Base-by-base conservation (phyloP, 2,329 filamentous ascomycete genomes). In the Saccharata proteae region DNA sequence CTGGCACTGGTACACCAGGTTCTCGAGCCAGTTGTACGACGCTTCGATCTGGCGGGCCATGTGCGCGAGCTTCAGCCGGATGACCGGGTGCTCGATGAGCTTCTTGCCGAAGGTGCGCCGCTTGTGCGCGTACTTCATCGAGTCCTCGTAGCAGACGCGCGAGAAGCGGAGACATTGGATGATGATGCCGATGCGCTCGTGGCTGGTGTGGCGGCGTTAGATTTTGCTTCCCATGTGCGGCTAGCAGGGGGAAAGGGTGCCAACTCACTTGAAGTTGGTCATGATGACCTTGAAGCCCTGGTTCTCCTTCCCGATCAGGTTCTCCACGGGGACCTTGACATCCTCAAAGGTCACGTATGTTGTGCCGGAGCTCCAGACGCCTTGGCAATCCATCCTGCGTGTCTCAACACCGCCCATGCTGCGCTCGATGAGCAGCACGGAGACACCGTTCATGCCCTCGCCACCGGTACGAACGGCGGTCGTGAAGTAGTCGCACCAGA, bases 241-340 rank as follows among this genome's bases (percentile, higher is more conserved):
- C 26, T 30, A 16, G n/a, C 7, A 21, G 13, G 10, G 10, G 11
- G 12, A 23, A 14, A 24, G n/a, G n/a, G n/a, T n/a, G 16, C n/a
- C n/a, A n/a, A n/a, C n/a, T n/a, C n/a, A n/a, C n/a, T 26, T 34
- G 16, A 19, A 20, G 27, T 12, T 34, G 39, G 34, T 33, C 33
- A 37, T 36, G 52, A 44, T 58, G 75, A 72, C 71, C 63, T 86
- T 83, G 74, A 98, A 98, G 22, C 90, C 90, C 57, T 93, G 80
- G 69, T 98, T 93, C 65, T 93, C 79, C 68, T 94, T 96, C 62
- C 90, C 90, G 38, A 98, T 77, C 47, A 98, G 60, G 65, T 98
- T 96, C 71, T 93, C 88, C n/a, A 96, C 90, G 2, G 90, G 90
- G 0, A 98, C 90, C 68, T 96, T 96, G 60, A 96, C 90, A 54